phyloP scores from a whole-genome alignment of 805 yeast genomes.

The Pichia kluyveri region DNA sequence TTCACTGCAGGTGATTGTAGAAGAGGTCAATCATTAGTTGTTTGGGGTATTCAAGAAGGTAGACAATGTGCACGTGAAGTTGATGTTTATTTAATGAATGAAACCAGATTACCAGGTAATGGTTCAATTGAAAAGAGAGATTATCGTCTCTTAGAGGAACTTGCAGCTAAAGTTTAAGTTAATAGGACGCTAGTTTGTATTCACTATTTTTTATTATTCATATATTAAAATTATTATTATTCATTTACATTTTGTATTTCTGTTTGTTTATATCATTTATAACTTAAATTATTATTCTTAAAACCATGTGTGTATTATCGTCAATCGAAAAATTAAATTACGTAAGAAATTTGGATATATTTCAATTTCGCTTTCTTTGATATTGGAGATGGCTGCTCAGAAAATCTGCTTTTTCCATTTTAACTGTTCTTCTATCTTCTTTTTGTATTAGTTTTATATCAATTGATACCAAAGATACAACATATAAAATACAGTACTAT shows the following conservation, averaged over 20 bases:
- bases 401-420: too few species aligned
- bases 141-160: conserved; percentile 65
- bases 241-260: background rate
- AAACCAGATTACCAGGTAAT: conserved; percentile 81
- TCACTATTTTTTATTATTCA: too few species aligned
- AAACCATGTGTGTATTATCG: too few species aligned
- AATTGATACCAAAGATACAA: too few species aligned
- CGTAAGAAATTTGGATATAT: too few species aligned
- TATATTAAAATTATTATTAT: background rate
- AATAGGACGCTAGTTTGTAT: too few species aligned
- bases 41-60: conserved; percentile 99
- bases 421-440: too few species aligned
- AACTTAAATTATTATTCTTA: background rate
- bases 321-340: too few species aligned
- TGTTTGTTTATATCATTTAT: background rate
- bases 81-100: conserved; percentile 69
- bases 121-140: conserved; percentile 88
- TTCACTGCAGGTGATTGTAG: conserved; percentile 99
- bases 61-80: conserved; percentile 97
- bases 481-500: too few species aligned
- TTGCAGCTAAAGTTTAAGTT: conserved; percentile 48
- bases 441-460: too few species aligned
- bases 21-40: conserved; percentile 96
- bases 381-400: too few species aligned
- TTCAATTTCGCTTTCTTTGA: too few species aligned